These are phyloP conservation scores for Penicillium sp. DNA, from an alignment of 2,329 filamentous ascomycete species.

Conservation along the genomic window DNA sequence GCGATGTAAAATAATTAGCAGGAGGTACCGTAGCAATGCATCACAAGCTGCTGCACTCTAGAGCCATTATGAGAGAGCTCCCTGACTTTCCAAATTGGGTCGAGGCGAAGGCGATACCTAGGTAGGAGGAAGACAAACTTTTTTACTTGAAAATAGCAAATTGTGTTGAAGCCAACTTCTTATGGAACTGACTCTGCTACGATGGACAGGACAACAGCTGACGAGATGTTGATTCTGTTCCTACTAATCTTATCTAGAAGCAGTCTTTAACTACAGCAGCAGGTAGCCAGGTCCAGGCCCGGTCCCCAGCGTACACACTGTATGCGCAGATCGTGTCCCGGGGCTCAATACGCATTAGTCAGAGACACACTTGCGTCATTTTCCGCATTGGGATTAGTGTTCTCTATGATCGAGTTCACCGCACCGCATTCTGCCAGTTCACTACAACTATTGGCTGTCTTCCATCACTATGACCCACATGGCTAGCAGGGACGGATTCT, in stretches of 20 bases:
- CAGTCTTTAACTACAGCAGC: neutral
- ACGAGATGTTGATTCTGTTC: no score
- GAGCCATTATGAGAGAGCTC: no score
- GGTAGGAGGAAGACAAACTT: no score
- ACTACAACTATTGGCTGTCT: neutral
- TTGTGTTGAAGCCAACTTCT: no score
- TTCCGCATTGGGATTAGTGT: constrained; percentile 9
- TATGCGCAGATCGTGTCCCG: constrained; percentile 1
- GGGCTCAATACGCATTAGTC: neutral
- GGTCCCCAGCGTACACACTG: constrained; percentile 1
- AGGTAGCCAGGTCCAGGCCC: neutral
- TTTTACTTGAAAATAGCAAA: no score
- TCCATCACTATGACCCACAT: neutral
- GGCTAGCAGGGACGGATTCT: constrained; percentile 23
- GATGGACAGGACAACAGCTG: no score
- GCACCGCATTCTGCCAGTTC: constrained; percentile 1
- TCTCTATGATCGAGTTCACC: neutral
- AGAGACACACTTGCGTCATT: constrained; percentile 14
- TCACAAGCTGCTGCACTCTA: no score
- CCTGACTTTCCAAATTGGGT: no score
- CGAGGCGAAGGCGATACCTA: no score
- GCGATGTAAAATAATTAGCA: no score
- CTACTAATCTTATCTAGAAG: neutral
- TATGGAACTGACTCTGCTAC: no score
- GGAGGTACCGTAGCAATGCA: no score